Conservation (phyloP, 441 rosid species). For the Biscutella laevigata region DNA sequence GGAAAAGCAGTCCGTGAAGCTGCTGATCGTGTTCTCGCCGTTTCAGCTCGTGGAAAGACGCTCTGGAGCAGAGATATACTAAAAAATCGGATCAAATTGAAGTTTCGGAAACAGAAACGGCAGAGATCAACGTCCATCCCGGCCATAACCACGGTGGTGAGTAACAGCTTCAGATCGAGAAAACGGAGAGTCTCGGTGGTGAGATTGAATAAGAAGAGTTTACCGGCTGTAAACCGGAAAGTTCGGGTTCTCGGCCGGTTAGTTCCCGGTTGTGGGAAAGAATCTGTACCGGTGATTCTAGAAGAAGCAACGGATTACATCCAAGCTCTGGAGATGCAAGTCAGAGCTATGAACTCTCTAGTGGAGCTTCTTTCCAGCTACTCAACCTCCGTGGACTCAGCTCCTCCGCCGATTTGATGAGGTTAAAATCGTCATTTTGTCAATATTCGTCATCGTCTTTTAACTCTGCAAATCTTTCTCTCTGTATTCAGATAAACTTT, state of each 20-base stretch:
- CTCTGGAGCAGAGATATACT: conserved; percentile 93
- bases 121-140: conserved; percentile 21
- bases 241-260: conserved; percentile 69
- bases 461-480: not conserved
- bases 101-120: conserved; percentile 67
- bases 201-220: conserved; percentile 48
- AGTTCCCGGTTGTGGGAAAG: conserved; percentile 90
- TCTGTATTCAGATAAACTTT: conserved; percentile 6
- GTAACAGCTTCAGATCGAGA: conserved; percentile 32
- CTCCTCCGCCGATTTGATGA: conserved; percentile 21
- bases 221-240: conserved; percentile 67
- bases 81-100: conserved; percentile 60
- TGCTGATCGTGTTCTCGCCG: conserved; percentile 70
- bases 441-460: not conserved
- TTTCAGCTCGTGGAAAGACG: conserved; percentile 70
- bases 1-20: conserved; percentile 55
- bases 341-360: conserved; percentile 66
- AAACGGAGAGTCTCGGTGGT: conserved; percentile 53
- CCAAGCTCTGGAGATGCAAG: conserved; percentile 92
- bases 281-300: conserved; percentile 70
- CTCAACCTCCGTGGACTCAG: too few relatives aligned
- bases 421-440: conserved; percentile 30
- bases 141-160: conserved; percentile 4
- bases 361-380: conserved; percentile 34
- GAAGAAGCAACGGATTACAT: conserved; percentile 95